These are phyloP conservation scores for Zhuliangozyma blackwelliae DNA, from an alignment of 1,139 yeast genomes.

Conservation along the genomic window DNA sequence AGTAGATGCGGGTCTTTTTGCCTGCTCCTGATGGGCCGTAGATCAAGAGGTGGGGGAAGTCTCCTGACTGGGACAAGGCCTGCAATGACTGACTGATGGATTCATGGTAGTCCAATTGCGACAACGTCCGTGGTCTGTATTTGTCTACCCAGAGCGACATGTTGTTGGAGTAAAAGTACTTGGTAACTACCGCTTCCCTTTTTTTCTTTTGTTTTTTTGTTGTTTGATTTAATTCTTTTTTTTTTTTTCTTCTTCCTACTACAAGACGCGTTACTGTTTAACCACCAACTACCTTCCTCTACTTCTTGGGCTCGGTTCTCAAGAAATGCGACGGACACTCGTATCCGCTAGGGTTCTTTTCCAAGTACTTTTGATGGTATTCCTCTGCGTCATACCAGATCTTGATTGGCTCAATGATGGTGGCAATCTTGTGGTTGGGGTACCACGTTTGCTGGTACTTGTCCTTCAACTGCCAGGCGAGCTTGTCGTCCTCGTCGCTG, in stretches of 20 bases:
- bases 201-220: too few species aligned
- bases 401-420: conserved; percentile 63
- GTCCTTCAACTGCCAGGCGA: conserved; percentile 26
- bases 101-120: conserved; percentile 61
- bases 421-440: conserved; percentile 45
- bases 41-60: conserved; percentile 86
- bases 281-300: too few species aligned
- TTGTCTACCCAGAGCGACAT: conserved; percentile 98
- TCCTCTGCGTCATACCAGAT: conserved; percentile 90
- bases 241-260: too few species aligned
- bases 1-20: conserved; percentile 87
- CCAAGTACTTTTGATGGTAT: conserved; percentile 81
- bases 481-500: conserved; percentile 34
- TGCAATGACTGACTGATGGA: conserved; percentile 59
- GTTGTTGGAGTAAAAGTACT: neutral
- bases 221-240: too few species aligned
- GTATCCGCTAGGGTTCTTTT: conserved; percentile 78
- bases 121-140: conserved; percentile 72
- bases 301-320: conserved; percentile 36
- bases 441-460: conserved; percentile 38
- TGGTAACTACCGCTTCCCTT: too few species aligned
- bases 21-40: conserved; percentile 98
- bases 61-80: conserved; percentile 70
- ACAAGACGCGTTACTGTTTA: too few species aligned
- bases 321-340: conserved; percentile 85